phyloP scores from a whole-genome alignment of 2,329 filamentous ascomycete genomes.

The Setomelanomma holmii region DNA sequence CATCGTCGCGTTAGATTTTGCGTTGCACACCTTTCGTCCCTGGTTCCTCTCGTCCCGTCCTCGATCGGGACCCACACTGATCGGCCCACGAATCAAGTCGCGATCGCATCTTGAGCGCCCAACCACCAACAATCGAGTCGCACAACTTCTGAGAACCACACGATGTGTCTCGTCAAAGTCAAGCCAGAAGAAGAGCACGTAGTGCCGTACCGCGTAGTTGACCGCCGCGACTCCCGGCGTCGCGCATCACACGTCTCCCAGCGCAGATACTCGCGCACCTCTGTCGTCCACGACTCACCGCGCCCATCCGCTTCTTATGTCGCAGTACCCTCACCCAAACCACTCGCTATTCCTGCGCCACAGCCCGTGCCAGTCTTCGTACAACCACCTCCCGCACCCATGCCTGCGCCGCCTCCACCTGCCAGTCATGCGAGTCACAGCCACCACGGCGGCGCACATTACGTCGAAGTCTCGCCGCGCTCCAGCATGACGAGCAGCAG shows the following conservation, averaged over 20 bases:
- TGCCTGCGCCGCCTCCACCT: conserved; percentile 35
- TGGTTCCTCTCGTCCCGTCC: conserved; percentile 13
- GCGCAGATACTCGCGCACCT: conserved; percentile 40
- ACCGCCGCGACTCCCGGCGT: conserved; percentile 37
- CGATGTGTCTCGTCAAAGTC: conserved; percentile 58
- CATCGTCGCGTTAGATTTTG: conserved; percentile 2
- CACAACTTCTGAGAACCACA: conserved; percentile 8
- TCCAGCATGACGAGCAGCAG: conserved; percentile 42
- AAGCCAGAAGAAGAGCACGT: conserved; percentile 54
- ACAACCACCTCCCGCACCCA: conserved; percentile 42
- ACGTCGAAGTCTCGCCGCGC: conserved; percentile 54
- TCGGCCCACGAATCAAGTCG: conserved; percentile 42
- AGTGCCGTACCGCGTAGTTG: conserved; percentile 48
- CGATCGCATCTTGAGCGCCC: conserved; percentile 34
- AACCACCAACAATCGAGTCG: conserved; percentile 4
- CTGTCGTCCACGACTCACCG: conserved; percentile 39
- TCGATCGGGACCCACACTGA: conserved; percentile 31
- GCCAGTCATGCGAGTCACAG: conserved; percentile 29
- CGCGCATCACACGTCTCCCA: conserved; percentile 32
- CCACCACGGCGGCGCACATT: conserved; percentile 43
- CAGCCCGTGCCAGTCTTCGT: conserved; percentile 52
- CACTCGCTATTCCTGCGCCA: conserved; percentile 47
- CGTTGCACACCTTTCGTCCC: conserved; percentile 7
- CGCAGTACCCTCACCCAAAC: conserved; percentile 39
- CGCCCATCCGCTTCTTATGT: conserved; percentile 40